phyloP scores from a whole-genome alignment of 371 early-diverging fungal species.

The Spraguea lophii region DNA sequence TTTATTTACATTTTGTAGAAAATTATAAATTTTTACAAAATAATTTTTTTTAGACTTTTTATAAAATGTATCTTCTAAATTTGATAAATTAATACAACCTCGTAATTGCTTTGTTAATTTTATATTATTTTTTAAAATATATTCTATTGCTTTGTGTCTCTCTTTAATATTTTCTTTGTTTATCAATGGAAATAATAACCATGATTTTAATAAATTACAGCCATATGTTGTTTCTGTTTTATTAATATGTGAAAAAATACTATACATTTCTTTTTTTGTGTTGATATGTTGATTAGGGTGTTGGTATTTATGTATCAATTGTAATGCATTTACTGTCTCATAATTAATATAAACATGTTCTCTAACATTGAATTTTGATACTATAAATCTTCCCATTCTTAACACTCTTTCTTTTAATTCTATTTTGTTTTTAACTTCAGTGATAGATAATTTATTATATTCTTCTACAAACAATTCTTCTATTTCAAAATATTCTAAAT shows the following conservation, averaged over 20 bases:
- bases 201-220: conserved; percentile 19
- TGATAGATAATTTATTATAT: neutral
- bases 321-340: neutral
- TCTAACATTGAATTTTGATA: neutral
- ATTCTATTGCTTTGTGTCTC: conserved; percentile 10
- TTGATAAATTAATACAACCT: neutral
- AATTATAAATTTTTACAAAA: neutral
- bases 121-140: conserved; percentile 5
- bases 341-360: neutral
- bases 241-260: conserved; percentile 1
- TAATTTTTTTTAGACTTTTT: neutral
- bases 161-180: conserved; percentile 18
- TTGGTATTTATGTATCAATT: neutral
- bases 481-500: neutral
- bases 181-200: conserved; percentile 23
- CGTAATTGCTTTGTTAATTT: neutral
- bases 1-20: neutral
- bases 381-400: neutral
- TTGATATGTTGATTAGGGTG: neutral
- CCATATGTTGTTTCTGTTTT: conserved; percentile 7
- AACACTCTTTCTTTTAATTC: neutral
- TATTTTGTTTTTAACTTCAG: neutral
- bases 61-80: neutral
- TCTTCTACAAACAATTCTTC: neutral
- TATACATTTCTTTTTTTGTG: neutral